Evolutionary conservation across 352 stramenopile genomes (phyloP).

Genomic region (Pythium volutum): DNA sequence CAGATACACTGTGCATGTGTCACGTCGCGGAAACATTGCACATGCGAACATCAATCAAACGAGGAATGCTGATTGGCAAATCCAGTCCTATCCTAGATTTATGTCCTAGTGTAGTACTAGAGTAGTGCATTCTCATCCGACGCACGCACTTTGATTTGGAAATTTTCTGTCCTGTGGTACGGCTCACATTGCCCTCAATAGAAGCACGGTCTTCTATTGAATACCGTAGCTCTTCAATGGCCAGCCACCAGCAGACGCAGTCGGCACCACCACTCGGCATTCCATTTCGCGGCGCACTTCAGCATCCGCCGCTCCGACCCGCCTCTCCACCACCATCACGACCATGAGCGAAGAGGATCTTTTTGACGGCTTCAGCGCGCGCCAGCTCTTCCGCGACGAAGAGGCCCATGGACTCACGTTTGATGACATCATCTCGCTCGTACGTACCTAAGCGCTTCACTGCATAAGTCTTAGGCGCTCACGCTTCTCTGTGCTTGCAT

Average conservation of each 20-base stretch:
- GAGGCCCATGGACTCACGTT: conserved; percentile 76
- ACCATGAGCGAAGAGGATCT: conserved; percentile 43
- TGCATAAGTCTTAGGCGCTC: background rate
- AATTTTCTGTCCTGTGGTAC: background rate
- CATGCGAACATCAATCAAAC: too few relatives aligned
- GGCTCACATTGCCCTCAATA: background rate
- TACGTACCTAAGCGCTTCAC: conserved; percentile 18
- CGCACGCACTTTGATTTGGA: background rate
- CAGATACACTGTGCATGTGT: too few relatives aligned
- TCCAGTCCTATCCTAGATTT: too few relatives aligned
- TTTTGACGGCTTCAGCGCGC: conserved; percentile 62
- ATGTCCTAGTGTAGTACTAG: too few relatives aligned
- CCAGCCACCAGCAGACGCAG: conserved; percentile 6
- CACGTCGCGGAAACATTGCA: too few relatives aligned
- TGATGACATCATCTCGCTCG: conserved; percentile 84
- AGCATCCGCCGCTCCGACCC: conserved; percentile 3
- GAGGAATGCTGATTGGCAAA: too few relatives aligned
- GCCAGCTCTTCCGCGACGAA: conserved; percentile 70
- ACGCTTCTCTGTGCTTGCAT: background rate
- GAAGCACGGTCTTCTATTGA: conserved; percentile 15
- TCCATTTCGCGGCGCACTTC: background rate
- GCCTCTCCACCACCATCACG: conserved; percentile 1
- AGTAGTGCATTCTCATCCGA: too few relatives aligned
- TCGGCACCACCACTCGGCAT: conserved; percentile 9
- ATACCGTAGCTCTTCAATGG: conserved; percentile 19